Base-by-base conservation (phyloP, 140 eudicot species). In the Stevia rebaudiana region DNA sequence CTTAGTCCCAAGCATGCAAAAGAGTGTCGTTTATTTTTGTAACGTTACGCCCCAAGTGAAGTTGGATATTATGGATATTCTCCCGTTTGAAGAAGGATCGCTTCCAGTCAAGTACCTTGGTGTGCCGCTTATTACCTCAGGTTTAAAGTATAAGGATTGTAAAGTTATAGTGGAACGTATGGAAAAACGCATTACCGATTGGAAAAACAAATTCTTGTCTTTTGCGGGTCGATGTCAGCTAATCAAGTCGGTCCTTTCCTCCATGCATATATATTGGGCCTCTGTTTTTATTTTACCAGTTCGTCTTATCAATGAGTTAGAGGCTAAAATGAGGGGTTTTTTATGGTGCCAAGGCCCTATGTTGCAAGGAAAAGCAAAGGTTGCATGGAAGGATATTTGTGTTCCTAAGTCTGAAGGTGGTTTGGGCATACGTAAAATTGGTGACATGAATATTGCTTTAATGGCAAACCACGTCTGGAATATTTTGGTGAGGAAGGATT, bases 51-150 rank as follows among this genome's bases (percentile, higher is more conserved):
- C 1, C 0, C 3, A 0, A 0, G 16, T 1, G 0, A 5, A 15
- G 0, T 0, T 0, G 0, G 2, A 16, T 0, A 46, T 46, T 4
- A 15, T 4, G 0, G 51, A 1, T 1, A 0, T 46, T 0, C 0
- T 46, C 22, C 51, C 10, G 7, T 46, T 46, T 3, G 1, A 6
- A 0, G 52, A 1, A 0, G 52, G 52, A 0, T 0, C 0, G 1
- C 4, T 46, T 0, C 52, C 52, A 0, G 10, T 46, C 0, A 46
- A 7, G 0, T 46, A 46, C 7, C 22, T 46, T 15, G 52, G 52
- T 1, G 3, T 46, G 0, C 52, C 52, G 0, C 22, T 46, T 1
- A 0, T 46, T 0, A 6, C 52, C 1, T 0, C 0, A 6, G 15
- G 52, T 2, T 8, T 15, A 5, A 13, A 46, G 0, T 2, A 7